Evolutionary conservation across 208 protist genomes (phyloP).

Genomic region (Acanthamoeba royreba): DNA sequence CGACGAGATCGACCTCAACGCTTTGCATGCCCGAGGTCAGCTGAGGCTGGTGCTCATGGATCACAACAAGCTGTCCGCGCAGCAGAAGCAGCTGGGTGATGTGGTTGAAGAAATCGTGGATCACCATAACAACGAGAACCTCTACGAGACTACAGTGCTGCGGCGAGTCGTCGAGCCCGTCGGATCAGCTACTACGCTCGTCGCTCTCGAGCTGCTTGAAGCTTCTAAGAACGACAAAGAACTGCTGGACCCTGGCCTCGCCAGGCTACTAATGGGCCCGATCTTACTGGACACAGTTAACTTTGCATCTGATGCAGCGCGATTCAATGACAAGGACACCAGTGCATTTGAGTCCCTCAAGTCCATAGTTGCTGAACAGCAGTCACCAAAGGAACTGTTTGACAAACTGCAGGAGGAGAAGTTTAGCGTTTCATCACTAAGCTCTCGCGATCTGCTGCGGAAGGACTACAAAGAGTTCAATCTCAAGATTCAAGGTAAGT

Average conservation of each 20-base stretch:
- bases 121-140: not conserved
- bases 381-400: not conserved
- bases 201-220: not conserved
- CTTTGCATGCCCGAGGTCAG: not conserved
- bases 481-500: not conserved
- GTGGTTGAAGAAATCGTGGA: not conserved
- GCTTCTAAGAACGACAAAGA: not conserved
- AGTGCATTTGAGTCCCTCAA: not conserved
- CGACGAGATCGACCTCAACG: not conserved
- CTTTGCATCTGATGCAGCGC: not conserved
- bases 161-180: not conserved
- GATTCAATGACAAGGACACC: not conserved
- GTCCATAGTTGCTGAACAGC: not conserved
- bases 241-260: no score
- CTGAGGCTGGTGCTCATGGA: not conserved
- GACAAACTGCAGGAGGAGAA: not conserved
- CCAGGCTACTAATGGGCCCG: no score
- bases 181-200: not conserved
- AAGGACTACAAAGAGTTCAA: conserved; percentile 30
- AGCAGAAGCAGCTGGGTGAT: not conserved
- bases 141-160: not conserved
- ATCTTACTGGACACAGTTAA: not conserved
- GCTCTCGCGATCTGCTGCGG: not conserved
- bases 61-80: not conserved
- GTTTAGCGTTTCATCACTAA: not conserved